These are phyloP conservation scores for Cicer yamashitae DNA, from an alignment of 306 rosid species.

Conservation along the genomic window DNA sequence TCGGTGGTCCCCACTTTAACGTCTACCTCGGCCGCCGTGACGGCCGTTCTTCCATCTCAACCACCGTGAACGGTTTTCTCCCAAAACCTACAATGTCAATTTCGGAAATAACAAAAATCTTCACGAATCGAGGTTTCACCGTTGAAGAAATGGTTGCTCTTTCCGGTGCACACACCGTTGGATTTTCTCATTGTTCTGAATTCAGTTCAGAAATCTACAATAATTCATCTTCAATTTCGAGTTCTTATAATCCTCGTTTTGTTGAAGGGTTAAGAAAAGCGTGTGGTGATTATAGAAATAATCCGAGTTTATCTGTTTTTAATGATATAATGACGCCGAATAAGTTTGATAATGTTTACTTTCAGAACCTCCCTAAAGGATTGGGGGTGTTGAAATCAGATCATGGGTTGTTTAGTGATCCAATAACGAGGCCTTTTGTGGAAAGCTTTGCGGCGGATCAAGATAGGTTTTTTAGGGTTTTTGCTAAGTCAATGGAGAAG, in stretches of 20 bases:
- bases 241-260: slow-evolving; percentile 65
- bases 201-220: slow-evolving; percentile 56
- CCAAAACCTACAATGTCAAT: slow-evolving; percentile 69
- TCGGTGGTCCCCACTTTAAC: slow-evolving; percentile 61
- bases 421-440: slow-evolving; percentile 63
- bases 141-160: slow-evolving; percentile 79
- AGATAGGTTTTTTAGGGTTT: slow-evolving; percentile 62
- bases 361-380: slow-evolving; percentile 76
- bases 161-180: slow-evolving; percentile 86
- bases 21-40: slow-evolving; percentile 63
- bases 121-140: slow-evolving; percentile 66
- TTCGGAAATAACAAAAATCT: slow-evolving; percentile 54
- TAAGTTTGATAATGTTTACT: slow-evolving; percentile 81
- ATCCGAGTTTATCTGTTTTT: slow-evolving; percentile 81
- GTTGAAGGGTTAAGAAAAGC: slow-evolving; percentile 62
- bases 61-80: slow-evolving; percentile 52
- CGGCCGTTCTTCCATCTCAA: slow-evolving; percentile 53
- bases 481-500: slow-evolving; percentile 77
- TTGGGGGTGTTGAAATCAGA: slow-evolving; percentile 79
- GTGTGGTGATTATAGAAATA: slow-evolving; percentile 56
- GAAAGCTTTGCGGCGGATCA: slow-evolving; percentile 62
- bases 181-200: slow-evolving; percentile 77
- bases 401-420: slow-evolving; percentile 63
- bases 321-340: slow-evolving; percentile 86
- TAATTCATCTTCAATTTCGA: slow-evolving; percentile 6